These are phyloP conservation scores for Przewalskia tangutica DNA, from an alignment of 257 asterid genomes.

Conservation along the genomic window DNA sequence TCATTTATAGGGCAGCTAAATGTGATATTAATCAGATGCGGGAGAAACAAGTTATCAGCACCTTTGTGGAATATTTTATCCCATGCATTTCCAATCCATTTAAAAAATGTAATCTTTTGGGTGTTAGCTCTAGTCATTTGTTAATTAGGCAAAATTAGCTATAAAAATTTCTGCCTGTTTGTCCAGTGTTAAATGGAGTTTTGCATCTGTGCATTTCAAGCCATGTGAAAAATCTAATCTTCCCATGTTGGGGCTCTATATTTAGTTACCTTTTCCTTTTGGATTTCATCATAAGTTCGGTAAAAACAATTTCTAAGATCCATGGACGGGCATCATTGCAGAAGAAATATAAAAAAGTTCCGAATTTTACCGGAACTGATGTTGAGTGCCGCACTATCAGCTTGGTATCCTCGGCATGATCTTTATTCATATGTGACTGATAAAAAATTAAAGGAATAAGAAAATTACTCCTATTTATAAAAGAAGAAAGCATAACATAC, in stretches of 20 bases:
- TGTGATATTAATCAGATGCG: not conserved
- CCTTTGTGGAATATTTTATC: not conserved
- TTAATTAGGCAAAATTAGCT: not conserved
- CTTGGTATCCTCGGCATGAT: conserved; percentile 83
- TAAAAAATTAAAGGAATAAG: conserved; percentile 1
- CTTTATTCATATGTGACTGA: conserved; percentile 98
- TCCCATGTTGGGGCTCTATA: not conserved
- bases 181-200: not conserved
- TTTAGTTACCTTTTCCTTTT: not conserved
- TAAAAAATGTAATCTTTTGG: not conserved
- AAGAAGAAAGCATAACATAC: not conserved
- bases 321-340: not conserved
- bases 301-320: not conserved
- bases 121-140: not conserved
- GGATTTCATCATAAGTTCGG: not conserved
- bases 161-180: not conserved
- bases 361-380: conserved; percentile 61
- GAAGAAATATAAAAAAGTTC: not conserved
- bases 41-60: not conserved
- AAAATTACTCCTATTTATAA: not conserved
- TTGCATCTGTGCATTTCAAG: not conserved
- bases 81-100: not conserved
- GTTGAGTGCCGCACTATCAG: conserved; percentile 72
- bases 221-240: not conserved
- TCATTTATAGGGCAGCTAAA: not conserved